Evolutionary conservation across 306 rosid species (phyloP).

Genomic region (Ceratonia siliqua): DNA sequence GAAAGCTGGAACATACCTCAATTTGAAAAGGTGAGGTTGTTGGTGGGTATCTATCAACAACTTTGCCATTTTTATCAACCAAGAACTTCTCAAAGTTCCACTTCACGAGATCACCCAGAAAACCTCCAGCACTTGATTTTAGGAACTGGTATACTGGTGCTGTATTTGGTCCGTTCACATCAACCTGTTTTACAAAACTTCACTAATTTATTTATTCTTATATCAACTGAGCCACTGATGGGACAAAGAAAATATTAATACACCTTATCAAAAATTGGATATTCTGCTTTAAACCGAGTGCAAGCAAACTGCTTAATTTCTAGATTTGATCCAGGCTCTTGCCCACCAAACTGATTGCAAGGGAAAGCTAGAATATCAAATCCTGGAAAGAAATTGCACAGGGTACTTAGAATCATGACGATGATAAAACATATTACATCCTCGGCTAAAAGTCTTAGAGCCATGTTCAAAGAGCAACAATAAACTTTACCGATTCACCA

Average conservation of each 20-base stretch:
- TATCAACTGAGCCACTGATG: conserved; percentile 23
- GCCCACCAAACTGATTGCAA: conserved; percentile 97
- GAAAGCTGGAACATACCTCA: conserved; percentile 63
- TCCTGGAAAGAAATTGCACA: conserved; percentile 53
- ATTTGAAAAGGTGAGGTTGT: conserved; percentile 96
- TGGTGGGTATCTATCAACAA: conserved; percentile 86
- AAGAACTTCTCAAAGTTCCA: conserved; percentile 99
- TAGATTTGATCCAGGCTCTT: conserved; percentile 93
- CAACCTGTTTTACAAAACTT: conserved; percentile 65
- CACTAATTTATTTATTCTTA: conserved; percentile 21
- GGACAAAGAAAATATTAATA: conserved; percentile 28
- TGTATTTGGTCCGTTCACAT: conserved; percentile 95
- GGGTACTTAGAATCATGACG: conserved; percentile 4
- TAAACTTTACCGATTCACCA: neutral
- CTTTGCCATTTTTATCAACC: conserved; percentile 94
- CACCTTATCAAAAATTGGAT: conserved; percentile 96
- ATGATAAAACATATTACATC: conserved; percentile 27
- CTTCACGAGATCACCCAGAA: conserved; percentile 81
- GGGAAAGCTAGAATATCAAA: conserved; percentile 96
- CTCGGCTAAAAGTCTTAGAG: neutral
- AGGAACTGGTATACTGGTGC: conserved; percentile 92
- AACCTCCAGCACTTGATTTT: conserved; percentile 90
- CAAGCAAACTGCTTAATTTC: conserved; percentile 96
- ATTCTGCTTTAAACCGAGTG: conserved; percentile 91
- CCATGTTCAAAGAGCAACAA: conserved; percentile 11